These are phyloP conservation scores for Cyphellophora attinorum DNA, from an alignment of 2,329 filamentous ascomycete genomes.

Conservation along the genomic window DNA sequence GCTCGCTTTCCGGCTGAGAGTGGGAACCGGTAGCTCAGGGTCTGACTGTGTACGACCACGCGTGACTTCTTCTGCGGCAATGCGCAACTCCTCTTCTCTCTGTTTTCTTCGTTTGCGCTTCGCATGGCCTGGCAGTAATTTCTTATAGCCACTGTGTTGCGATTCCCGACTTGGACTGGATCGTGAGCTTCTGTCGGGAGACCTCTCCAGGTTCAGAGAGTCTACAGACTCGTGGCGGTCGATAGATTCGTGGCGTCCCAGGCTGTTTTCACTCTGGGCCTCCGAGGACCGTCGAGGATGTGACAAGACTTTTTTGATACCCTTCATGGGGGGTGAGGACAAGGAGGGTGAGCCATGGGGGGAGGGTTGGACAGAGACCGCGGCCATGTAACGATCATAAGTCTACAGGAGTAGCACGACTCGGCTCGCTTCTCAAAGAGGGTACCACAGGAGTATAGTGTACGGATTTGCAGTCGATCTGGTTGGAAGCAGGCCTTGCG, in stretches of 20 bases:
- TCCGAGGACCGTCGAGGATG: constrained; percentile 26
- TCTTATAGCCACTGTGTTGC: constrained; percentile 39
- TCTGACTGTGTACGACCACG: constrained; percentile 4
- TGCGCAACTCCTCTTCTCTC: constrained; percentile 17
- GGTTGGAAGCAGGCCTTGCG: no score
- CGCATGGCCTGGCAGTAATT: constrained; percentile 35
- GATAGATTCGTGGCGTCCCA: no score
- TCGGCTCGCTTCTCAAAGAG: no score
- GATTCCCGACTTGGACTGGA: constrained; percentile 26
- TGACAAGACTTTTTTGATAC: constrained; percentile 26
- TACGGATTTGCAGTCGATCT: no score
- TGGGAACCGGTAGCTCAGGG: constrained; percentile 1
- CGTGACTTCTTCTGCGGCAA: constrained; percentile 10
- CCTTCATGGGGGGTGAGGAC: constrained; percentile 21
- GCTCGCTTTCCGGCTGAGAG: constrained; percentile 9
- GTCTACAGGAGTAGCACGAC: no score
- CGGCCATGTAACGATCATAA: constrained; percentile 10
- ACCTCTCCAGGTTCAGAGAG: constrained; percentile 25
- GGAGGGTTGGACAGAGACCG: constrained; percentile 10
- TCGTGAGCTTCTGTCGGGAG: constrained; percentile 24
- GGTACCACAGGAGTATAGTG: no score
- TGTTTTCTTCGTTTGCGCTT: constrained; percentile 34
- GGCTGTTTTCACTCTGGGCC: constrained; percentile 8
- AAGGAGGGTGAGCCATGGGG: constrained; percentile 16
- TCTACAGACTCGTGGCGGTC: constrained; percentile 25